phyloP scores from a whole-genome alignment of 805 yeast species.

The Suhomyces canberraensis region DNA sequence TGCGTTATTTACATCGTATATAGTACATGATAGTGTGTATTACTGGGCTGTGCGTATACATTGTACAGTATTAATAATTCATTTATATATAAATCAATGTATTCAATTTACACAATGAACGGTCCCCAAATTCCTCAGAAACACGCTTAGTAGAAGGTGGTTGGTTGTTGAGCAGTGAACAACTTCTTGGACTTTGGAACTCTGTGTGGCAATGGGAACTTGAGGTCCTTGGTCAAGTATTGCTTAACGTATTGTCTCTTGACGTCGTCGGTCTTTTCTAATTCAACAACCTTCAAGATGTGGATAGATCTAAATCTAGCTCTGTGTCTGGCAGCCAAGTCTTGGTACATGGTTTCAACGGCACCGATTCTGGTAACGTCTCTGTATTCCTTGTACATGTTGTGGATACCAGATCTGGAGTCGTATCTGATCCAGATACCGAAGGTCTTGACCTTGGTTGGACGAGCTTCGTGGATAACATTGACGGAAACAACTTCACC shows the following conservation, averaged over 20 bases:
- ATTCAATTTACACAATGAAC: constrained; percentile 6
- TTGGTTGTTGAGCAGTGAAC: constrained; percentile 90
- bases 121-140: background rate
- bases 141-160: constrained; percentile 85
- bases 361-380: constrained; percentile 99
- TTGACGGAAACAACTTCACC: constrained; percentile 98
- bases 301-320: constrained; percentile 99
- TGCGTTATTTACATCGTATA: no score
- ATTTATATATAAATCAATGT: constrained; percentile 7
- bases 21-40: no score
- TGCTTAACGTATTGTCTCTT: constrained; percentile 99
- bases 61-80: constrained; percentile 8
- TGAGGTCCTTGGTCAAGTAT: constrained; percentile 90
- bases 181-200: constrained; percentile 84
- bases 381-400: constrained; percentile 99
- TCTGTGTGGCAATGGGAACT: constrained; percentile 99
- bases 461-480: constrained; percentile 89
- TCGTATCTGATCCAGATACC: constrained; percentile 99
- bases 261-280: constrained; percentile 95
- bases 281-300: constrained; percentile 98
- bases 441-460: constrained; percentile 99
- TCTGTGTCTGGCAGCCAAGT: constrained; percentile 99
- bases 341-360: constrained; percentile 97
- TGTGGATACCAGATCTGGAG: constrained; percentile 99
- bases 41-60: no score